These are phyloP conservation scores for Thecaphora frezii DNA, from an alignment of 1,284 basidiomycete genomes.

Conservation along the genomic window DNA sequence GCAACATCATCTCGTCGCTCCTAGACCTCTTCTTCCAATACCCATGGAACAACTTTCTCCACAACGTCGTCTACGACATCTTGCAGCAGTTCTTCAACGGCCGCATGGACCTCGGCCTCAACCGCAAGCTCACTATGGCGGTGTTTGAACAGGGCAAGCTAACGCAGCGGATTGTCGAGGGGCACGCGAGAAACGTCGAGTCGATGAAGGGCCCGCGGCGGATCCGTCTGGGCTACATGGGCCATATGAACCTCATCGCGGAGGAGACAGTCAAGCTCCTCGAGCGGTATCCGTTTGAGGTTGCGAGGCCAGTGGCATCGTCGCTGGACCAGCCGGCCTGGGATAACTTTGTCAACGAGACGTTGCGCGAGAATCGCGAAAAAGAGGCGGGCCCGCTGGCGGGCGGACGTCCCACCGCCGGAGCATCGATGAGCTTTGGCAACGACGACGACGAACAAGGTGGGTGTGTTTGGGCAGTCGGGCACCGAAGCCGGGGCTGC, in stretches of 20 bases:
- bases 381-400: conserved; percentile 54
- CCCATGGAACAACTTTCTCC: conserved; percentile 97
- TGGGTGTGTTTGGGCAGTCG: too few species aligned
- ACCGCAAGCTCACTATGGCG: conserved; percentile 49
- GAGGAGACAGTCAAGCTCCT: conserved; percentile 84
- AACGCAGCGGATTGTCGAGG: conserved; percentile 50
- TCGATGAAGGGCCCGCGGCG: conserved; percentile 43
- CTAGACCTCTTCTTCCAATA: conserved; percentile 80
- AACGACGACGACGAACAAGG: conserved; percentile 18
- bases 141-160: conserved; percentile 52
- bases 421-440: conserved; percentile 38
- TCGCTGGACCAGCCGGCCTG: conserved; percentile 50
- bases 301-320: conserved; percentile 26
- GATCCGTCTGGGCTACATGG: conserved; percentile 78
- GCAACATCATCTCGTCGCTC: conserved; percentile 50
- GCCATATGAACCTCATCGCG: conserved; percentile 88
- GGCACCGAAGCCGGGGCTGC: too few species aligned
- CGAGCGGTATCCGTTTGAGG: conserved; percentile 72
- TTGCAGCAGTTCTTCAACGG: conserved; percentile 94
- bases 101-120: conserved; percentile 64
- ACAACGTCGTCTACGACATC: conserved; percentile 94
- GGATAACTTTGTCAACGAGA: conserved; percentile 51
- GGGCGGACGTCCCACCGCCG: conserved; percentile 46
- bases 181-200: conserved; percentile 46
- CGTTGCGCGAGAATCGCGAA: conserved; percentile 50